phyloP scores from a whole-genome alignment of 306 rosid species.

The Lagenaria siceraria region DNA sequence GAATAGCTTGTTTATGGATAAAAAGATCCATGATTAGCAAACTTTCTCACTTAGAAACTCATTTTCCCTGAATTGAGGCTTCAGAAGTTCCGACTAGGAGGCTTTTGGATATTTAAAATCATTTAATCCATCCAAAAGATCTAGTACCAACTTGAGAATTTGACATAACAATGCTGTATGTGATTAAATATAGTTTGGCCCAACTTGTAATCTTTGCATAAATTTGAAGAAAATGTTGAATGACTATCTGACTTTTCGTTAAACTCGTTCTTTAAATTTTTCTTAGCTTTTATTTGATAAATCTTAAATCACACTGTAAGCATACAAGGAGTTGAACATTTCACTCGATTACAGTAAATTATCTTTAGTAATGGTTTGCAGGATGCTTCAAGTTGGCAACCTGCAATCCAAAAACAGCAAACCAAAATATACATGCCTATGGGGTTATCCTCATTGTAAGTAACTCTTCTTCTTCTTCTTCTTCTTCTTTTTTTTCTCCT shows the following conservation, averaged over 20 bases:
- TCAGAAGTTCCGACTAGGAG: background rate
- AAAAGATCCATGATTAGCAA: background rate
- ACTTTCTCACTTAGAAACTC: background rate
- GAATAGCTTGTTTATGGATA: background rate
- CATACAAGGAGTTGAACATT: conserved; percentile 3
- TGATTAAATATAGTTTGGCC: background rate
- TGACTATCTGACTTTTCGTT: background rate
- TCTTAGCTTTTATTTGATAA: background rate
- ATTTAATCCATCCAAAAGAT: background rate
- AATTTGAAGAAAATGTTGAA: background rate
- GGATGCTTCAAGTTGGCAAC: conserved; percentile 67
- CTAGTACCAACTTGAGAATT: background rate
- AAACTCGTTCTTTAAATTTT: background rate
- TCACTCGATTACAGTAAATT: conserved; percentile 7
- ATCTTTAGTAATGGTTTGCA: conserved; percentile 32
- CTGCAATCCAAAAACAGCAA: conserved; percentile 56
- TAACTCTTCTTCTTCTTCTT: conserved; percentile 2
- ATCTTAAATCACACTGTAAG: background rate
- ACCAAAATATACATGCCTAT: conserved; percentile 63
- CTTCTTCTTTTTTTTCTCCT: background rate
- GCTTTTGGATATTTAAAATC: background rate
- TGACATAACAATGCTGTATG: background rate
- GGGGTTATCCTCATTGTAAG: conserved; percentile 68
- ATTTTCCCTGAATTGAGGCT: background rate
- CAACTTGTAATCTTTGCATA: background rate